phyloP scores from a whole-genome alignment of 1,284 basidiomycete species.

The Sutorius eximius region DNA sequence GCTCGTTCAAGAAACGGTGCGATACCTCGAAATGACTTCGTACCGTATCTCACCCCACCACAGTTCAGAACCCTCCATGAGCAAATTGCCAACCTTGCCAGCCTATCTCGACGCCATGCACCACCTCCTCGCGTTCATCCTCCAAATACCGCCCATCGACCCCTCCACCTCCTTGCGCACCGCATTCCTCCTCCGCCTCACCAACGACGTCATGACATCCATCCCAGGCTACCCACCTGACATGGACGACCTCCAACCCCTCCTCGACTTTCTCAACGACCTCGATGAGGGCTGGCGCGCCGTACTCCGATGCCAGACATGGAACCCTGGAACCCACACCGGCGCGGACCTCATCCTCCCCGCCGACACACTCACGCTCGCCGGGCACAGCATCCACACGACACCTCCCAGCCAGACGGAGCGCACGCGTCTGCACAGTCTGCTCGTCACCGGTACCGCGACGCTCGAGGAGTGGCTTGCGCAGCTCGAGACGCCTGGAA shows the following conservation, averaged over 20 bases:
- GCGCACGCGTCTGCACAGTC: slow-evolving; percentile 59
- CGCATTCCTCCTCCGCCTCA: slow-evolving; percentile 65
- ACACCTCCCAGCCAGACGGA: slow-evolving; percentile 65
- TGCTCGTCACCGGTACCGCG: slow-evolving; percentile 58
- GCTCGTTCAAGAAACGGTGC: slow-evolving; percentile 72
- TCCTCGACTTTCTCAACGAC: slow-evolving; percentile 65
- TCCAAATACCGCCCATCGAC: slow-evolving; percentile 70
- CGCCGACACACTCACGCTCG: slow-evolving; percentile 30
- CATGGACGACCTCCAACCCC: slow-evolving; percentile 43
- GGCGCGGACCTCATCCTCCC: slow-evolving; percentile 51
- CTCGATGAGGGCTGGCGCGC: slow-evolving; percentile 70
- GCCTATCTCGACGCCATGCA: slow-evolving; percentile 58
- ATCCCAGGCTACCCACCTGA: slow-evolving; percentile 58
- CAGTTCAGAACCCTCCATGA: slow-evolving; percentile 57
- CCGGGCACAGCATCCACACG: slow-evolving; percentile 32
- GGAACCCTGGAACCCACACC: slow-evolving; percentile 51
- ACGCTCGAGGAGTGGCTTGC: slow-evolving; percentile 69
- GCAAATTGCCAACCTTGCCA: slow-evolving; percentile 45
- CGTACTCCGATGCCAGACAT: slow-evolving; percentile 59
- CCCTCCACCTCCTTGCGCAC: slow-evolving; percentile 65
- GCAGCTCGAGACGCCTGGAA: slow-evolving; percentile 34
- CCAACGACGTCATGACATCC: slow-evolving; percentile 58
- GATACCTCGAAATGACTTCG: slow-evolving; percentile 19
- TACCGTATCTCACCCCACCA: not conserved
- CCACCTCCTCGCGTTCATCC: slow-evolving; percentile 55